Percentiles rank a stretch among this genome's conserved stretches.
phyloP scores from a whole-genome alignment of 2,329 filamentous ascomycete species.

The Aspergillus luchuensis region DNA sequence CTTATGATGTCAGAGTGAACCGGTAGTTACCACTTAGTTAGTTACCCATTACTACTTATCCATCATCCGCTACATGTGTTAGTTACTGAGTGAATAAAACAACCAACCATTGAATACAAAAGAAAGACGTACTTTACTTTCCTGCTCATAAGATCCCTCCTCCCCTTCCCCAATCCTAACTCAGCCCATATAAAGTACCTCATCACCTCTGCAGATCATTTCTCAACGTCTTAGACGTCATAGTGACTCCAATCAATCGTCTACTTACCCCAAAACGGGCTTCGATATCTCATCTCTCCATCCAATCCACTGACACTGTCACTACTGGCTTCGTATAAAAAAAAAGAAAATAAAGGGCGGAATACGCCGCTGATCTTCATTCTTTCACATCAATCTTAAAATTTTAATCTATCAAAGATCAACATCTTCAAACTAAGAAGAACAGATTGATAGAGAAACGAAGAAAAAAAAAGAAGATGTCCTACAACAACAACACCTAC shows the following conservation, averaged over 20 bases:
- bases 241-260: constrained; percentile 1
- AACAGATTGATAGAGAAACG: no score
- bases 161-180: neutral
- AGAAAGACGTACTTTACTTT: neutral
- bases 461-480: neutral
- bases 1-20: no score
- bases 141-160: neutral
- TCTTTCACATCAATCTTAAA: no score
- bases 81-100: neutral
- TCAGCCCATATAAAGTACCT: neutral
- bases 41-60: no score
- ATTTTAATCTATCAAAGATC: no score
- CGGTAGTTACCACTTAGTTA: no score
- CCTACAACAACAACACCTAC: neutral
- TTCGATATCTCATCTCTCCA: neutral
- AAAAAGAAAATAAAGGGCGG: neutral
- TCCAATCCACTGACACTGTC: neutral
- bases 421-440: no score
- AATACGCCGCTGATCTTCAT: no score
- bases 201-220: constrained; percentile 46
- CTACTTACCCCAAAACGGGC: neutral
- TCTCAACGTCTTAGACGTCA: constrained; percentile 9
- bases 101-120: no score
- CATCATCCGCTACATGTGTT: no score
- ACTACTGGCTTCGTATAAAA: neutral